Conservation (phyloP, 306 rosid genomes). For the Fragaria nilgerrensis region DNA sequence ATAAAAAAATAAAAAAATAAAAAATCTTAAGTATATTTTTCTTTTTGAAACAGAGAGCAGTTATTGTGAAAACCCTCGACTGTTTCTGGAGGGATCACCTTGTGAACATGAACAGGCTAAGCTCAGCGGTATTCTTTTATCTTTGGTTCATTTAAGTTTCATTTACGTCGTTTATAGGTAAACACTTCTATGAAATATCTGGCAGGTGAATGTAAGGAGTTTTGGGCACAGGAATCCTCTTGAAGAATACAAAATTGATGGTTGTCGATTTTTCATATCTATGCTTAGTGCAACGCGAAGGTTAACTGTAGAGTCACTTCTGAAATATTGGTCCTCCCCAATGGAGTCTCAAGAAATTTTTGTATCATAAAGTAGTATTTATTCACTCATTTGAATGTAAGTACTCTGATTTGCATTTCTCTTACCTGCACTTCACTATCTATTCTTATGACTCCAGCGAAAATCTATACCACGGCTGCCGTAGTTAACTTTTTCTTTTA, state of each 20-base stretch:
- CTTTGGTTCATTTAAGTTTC: constrained; percentile 18
- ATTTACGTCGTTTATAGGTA: constrained; percentile 19
- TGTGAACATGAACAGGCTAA: constrained; percentile 91
- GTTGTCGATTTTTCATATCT: constrained; percentile 93
- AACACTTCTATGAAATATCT: constrained; percentile 37
- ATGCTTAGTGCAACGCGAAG: constrained; percentile 97
- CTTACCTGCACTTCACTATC: not conserved
- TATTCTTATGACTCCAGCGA: not conserved
- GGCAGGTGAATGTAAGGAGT: constrained; percentile 91
- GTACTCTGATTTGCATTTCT: not conserved
- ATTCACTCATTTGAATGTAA: not conserved
- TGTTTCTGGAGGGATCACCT: constrained; percentile 99
- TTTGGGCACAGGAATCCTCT: constrained; percentile 98
- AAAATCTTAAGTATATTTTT: not conserved
- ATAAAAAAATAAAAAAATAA: not conserved
- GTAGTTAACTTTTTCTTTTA: not conserved
- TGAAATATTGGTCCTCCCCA: constrained; percentile 91
- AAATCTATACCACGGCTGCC: not conserved
- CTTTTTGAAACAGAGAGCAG: constrained; percentile 68
- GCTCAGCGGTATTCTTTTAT: constrained; percentile 69
- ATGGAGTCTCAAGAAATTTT: constrained; percentile 72
- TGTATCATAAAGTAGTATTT: constrained; percentile 24
- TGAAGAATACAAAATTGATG: constrained; percentile 96
- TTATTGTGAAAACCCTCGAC: constrained; percentile 89
- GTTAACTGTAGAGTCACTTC: constrained; percentile 82